Evolutionary conservation across 805 yeast species (phyloP), one percentile per base, ranked within the genome.

Genomic region (Wickerhamiella lipophila): DNA sequence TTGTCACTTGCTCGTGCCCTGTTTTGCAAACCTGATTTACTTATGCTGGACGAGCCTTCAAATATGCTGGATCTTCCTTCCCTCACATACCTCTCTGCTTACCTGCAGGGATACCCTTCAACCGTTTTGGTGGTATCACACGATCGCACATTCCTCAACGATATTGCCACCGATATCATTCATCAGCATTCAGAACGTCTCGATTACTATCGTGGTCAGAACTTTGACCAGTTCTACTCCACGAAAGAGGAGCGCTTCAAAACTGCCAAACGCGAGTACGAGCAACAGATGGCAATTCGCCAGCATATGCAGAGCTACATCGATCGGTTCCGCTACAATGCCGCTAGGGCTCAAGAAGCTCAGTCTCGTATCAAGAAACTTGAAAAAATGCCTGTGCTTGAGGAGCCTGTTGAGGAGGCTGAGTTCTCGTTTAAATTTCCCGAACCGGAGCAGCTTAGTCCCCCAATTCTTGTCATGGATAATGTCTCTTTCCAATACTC

Each of bases 11-110:
- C 98, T 3, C 79, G 98, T 68, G 98, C 98, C 0, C 74, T 92
- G 63, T 92, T 92, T 74, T 89, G 96, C 75, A 81, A 86, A 63
- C 98, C 98, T 0, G 98, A 92, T 65, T 72, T 92, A 55, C 72
- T 92, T 56, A 71, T 92, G 62, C 75, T 92, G 55, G 98, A 92
- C 77, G 99, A 92, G 75, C 99, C 99, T 60, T 88, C 97, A 53
- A 92, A 92, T 81, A 92, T 88, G 96, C 83, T 92, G 94, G 99
- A 92, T 77, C 96, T 92, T 65, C 99, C 98, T 25, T 88, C 97
- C 49, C 85, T 92, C 64, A 89, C 96, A 1, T 92, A 79, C 64
- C 73, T 92, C 62, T 89, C 97, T 9, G 78, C 83, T 57, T 92
- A 92, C 63, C 70, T 92, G 57, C 95, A 85, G 62, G 73, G 84